Evolutionary conservation across 169 alveolate species (phyloP).

Genomic region (Plasmodium yoelii): DNA sequence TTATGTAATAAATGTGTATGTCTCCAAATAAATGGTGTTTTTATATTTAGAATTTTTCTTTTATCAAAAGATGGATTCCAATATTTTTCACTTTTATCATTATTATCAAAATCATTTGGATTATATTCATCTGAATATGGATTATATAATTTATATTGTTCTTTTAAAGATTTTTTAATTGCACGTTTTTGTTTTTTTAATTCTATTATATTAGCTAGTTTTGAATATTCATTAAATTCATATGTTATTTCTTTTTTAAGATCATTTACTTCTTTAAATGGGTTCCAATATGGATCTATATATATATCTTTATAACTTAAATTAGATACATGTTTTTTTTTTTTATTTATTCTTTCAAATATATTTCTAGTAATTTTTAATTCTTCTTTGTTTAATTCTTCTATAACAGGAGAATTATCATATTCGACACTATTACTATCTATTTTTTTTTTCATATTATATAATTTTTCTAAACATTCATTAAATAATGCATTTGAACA

Average conservation of each 20-base stretch:
- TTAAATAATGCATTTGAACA: conserved; percentile 55
- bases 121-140: conserved; percentile 74
- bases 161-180: conserved; percentile 75
- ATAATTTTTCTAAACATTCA: conserved; percentile 48
- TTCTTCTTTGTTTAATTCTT: conserved; percentile 80
- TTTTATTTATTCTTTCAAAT: conserved; percentile 79
- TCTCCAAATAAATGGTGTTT: conserved; percentile 69
- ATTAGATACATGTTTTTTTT: conserved; percentile 38
- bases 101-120: conserved; percentile 44
- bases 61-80: conserved; percentile 86
- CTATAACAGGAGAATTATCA: conserved; percentile 80
- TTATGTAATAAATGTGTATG: conserved; percentile 86
- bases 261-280: conserved; percentile 83
- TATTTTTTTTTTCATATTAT: conserved; percentile 34
- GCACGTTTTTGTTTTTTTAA: conserved; percentile 75
- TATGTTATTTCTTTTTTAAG: conserved; percentile 82
- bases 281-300: conserved; percentile 90
- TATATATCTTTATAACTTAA: conserved; percentile 78
- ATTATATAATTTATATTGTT: conserved; percentile 69
- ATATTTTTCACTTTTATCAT: conserved; percentile 81
- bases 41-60: conserved; percentile 80
- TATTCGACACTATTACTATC: conserved; percentile 59
- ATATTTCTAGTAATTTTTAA: conserved; percentile 77
- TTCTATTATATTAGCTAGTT: conserved; percentile 81
- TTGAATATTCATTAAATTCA: conserved; percentile 85